phyloP scores from a whole-genome alignment of 2,329 filamentous ascomycete genomes.

The Hypoxylon sp. region DNA sequence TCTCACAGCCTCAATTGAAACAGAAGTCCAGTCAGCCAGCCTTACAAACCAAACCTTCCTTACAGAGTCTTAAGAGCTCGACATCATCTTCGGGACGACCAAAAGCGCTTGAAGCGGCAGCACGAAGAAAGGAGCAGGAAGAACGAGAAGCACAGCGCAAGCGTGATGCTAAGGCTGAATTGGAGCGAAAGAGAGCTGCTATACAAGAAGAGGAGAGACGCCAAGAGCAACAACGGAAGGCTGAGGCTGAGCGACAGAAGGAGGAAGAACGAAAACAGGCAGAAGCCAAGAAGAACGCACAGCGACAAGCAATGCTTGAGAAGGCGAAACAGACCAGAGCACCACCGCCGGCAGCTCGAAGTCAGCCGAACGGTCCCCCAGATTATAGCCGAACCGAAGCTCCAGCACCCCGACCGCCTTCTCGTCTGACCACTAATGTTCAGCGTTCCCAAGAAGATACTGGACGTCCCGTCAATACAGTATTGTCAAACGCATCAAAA shows the following conservation, averaged over 20 bases:
- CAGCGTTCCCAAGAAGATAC: conserved; percentile 71
- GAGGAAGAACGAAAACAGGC: conserved; percentile 73
- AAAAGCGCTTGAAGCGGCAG: conserved; percentile 81
- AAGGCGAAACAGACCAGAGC: conserved; percentile 76
- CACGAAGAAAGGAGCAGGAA: conserved; percentile 87
- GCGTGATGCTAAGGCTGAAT: conserved; percentile 83
- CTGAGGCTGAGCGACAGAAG: conserved; percentile 74
- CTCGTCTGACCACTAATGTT: conserved; percentile 71
- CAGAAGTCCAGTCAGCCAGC: conserved; percentile 79
- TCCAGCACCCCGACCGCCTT: conserved; percentile 63
- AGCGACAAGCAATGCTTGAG: conserved; percentile 74
- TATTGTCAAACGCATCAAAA: conserved; percentile 75
- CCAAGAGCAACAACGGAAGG: conserved; percentile 71
- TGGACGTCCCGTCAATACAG: conserved; percentile 72
- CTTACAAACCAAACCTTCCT: conserved; percentile 70
- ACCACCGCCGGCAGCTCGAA: conserved; percentile 71
- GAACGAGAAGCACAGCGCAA: conserved; percentile 85
- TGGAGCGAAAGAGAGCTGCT: conserved; percentile 81
- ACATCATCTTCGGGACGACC: conserved; percentile 75
- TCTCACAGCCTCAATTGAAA: conserved; percentile 64
- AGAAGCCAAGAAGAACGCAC: conserved; percentile 76
- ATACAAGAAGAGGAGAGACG: conserved; percentile 75
- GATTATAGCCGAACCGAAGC: conserved; percentile 61
- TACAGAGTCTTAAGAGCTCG: conserved; percentile 75
- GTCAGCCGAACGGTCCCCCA: conserved; percentile 67